Conservation (phyloP, 805 yeast species). For the Metschnikowia corniflorae region DNA sequence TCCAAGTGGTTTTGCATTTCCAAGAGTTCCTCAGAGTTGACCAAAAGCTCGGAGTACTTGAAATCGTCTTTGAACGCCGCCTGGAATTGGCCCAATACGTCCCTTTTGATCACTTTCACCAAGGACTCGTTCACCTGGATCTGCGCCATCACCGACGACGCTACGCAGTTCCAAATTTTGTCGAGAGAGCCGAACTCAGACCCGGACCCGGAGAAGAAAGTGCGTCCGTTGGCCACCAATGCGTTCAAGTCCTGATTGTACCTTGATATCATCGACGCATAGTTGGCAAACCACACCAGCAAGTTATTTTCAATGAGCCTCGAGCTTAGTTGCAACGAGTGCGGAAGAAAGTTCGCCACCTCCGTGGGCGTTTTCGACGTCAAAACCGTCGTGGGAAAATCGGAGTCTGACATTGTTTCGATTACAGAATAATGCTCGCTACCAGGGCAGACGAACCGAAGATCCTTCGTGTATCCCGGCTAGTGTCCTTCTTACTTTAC, state of each 20-base stretch:
- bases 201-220: constrained; percentile 17
- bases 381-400: constrained; percentile 34
- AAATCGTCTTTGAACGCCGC: constrained; percentile 51
- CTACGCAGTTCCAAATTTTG: constrained; percentile 45
- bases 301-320: constrained; percentile 29
- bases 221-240: constrained; percentile 22
- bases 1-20: constrained; percentile 31
- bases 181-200: constrained; percentile 39
- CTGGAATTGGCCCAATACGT: constrained; percentile 52
- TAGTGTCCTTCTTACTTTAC: too few relatives aligned
- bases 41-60: constrained; percentile 53
- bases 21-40: constrained; percentile 42
- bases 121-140: constrained; percentile 47
- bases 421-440: too few relatives aligned
- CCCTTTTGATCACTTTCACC: constrained; percentile 45
- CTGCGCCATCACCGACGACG: constrained; percentile 49
- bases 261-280: constrained; percentile 18
- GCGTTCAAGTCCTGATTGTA: constrained; percentile 22
- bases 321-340: constrained; percentile 29
- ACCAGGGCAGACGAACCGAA: too few relatives aligned
- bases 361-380: constrained; percentile 42
- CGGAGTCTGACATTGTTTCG: constrained; percentile 19
- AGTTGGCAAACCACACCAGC: constrained; percentile 32
- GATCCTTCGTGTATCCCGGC: too few relatives aligned
- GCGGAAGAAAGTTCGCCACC: constrained; percentile 38